A percentile compares a stretch with the other conserved stretches of the same genome.
Evolutionary conservation across 148 eudicot genomes (phyloP).

Genomic region (Spergularia marina): DNA sequence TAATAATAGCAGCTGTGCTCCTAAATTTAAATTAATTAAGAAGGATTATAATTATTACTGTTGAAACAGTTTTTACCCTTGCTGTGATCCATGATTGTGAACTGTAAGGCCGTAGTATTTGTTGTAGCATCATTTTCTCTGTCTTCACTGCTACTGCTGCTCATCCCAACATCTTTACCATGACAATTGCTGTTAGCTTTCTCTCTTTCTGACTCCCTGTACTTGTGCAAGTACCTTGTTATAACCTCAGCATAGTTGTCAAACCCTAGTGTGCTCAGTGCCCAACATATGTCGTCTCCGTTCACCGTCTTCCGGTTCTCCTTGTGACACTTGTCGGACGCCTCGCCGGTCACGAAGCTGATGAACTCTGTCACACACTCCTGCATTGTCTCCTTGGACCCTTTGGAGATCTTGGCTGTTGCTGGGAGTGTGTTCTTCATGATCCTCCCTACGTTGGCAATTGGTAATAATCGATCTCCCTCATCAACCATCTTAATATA

Average conservation of each 20-base stretch:
- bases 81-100: constrained; percentile 26
- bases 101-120: constrained; percentile 17
- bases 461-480: constrained; percentile 42
- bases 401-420: constrained; percentile 57
- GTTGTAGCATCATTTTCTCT: neutral
- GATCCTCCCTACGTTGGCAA: constrained; percentile 53
- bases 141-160: constrained; percentile 5
- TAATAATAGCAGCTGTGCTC: neutral
- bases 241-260: constrained; percentile 45
- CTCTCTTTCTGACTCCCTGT: constrained; percentile 42
- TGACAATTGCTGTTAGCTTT: constrained; percentile 24
- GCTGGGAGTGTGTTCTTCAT: constrained; percentile 52
- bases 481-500: constrained; percentile 29
- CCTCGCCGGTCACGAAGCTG: constrained; percentile 56
- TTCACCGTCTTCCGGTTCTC: constrained; percentile 61
- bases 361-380: constrained; percentile 61
- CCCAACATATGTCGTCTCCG: constrained; percentile 60
- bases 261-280: constrained; percentile 54
- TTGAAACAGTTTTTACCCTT: constrained; percentile 22
- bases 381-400: constrained; percentile 54
- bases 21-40: neutral
- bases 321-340: constrained; percentile 60
- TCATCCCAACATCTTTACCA: constrained; percentile 4
- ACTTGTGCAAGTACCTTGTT: constrained; percentile 39
- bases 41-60: neutral